Evolutionary conservation across 2,329 filamentous ascomycete species (phyloP), one percentile per base, ranked within the genome.

Genomic region (Claviceps maximensis): DNA sequence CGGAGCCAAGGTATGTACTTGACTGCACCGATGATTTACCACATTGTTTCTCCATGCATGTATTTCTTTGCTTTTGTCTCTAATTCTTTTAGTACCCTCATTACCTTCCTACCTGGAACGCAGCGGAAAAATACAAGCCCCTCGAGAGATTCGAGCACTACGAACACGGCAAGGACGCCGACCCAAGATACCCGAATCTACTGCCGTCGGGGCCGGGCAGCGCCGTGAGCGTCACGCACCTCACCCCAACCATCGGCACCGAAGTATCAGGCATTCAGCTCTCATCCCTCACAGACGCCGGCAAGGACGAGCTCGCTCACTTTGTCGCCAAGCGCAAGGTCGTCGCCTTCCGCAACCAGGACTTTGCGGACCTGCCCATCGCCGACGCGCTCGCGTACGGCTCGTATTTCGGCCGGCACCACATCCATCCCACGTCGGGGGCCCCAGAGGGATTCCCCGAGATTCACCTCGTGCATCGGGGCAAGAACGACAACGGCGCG

Each of bases 341-440:
- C 6, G 85, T 89, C 17, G 81, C 83, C 33, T 90, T 91, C 75
- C 80, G 86, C 25, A 75, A 82, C 61, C 87, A 90, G 63, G 84
- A 90, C 65, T 82, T 85, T 58, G 80, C 80, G 41, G 74, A 86
- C 58, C 73, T 89, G 12, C 77, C 84, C 8, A 89, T 90, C 61
- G 66, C 78, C 29, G 75, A 87, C 9, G 86, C 84, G 1, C 73
- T 89, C 40, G 75, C 84, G 21, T 83, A 82, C 58, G 86, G 82
- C 49, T 75, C 78, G 51, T 89, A 90, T 70, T 93, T 89, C 62
- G 87, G 87, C 47, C 81, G 85, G 9, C 84, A 86, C 60, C 87
- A 93, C 69, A 87, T 91, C 54, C 87, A 91, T 60, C 87, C 86
- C 4, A 86, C 86, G 0, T 87, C 82, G 0, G 87, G 87, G 1